Evolutionary conservation across 2,329 filamentous ascomycete species (phyloP).

Genomic region (Aspergillus ibericus): DNA sequence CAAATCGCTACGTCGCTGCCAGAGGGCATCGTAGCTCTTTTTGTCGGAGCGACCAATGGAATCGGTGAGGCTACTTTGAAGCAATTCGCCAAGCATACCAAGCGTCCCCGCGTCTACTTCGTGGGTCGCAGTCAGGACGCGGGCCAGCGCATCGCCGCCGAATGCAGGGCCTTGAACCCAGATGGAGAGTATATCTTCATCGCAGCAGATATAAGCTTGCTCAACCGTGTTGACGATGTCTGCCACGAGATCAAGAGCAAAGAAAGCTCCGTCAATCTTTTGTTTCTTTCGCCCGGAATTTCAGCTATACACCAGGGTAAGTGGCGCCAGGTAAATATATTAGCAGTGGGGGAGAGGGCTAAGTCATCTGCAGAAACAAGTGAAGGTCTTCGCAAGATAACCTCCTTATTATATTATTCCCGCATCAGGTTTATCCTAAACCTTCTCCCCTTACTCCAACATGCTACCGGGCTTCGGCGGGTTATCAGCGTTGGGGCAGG

Average conservation of each 20-base stretch:
- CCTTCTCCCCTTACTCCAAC: slow-evolving; percentile 56
- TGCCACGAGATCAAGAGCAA: slow-evolving; percentile 37
- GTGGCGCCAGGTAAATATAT: not conserved
- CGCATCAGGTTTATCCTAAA: slow-evolving; percentile 58
- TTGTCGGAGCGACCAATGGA: slow-evolving; percentile 53
- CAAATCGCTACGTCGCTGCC: not conserved
- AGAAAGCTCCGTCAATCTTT: not conserved
- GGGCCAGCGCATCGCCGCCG: slow-evolving; percentile 44
- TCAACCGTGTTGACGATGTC: slow-evolving; percentile 1
- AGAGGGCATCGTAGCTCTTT: slow-evolving; percentile 48
- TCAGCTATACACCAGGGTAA: not conserved
- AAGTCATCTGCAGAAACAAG: slow-evolving; percentile 33
- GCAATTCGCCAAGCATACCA: slow-evolving; percentile 43
- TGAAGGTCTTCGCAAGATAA: slow-evolving; percentile 57
- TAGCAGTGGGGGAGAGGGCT: too few species aligned
- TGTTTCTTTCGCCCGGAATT: slow-evolving; percentile 2
- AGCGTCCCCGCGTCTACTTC: slow-evolving; percentile 47
- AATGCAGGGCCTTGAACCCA: slow-evolving; percentile 48
- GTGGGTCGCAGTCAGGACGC: slow-evolving; percentile 45
- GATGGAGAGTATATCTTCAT: slow-evolving; percentile 12
- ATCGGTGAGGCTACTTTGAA: slow-evolving; percentile 52
- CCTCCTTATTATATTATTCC: slow-evolving; percentile 57
- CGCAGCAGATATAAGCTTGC: slow-evolving; percentile 2
- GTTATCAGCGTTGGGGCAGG: slow-evolving; percentile 3
- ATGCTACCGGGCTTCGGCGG: not conserved